phyloP scores from a whole-genome alignment of 441 rosid genomes.

The Omphalea diandra region DNA sequence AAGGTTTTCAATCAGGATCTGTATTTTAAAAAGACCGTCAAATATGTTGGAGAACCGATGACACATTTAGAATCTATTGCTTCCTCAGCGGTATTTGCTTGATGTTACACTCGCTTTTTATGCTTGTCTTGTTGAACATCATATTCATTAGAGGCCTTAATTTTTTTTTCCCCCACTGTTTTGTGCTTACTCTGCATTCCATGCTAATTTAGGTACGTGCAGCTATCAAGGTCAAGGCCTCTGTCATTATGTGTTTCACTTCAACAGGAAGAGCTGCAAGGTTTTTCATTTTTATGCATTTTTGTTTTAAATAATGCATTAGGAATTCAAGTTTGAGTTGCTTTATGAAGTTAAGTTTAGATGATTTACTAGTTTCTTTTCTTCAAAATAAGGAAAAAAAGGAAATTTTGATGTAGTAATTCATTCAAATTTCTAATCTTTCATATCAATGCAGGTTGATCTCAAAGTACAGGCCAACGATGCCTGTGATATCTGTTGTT shows the following conservation, averaged over 20 bases:
- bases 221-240: slow-evolving; percentile 94
- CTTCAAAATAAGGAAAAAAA: not conserved
- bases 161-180: not conserved
- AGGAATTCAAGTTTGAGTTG: not conserved
- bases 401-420: not conserved
- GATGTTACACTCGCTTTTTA: not conserved
- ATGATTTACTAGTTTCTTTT: not conserved
- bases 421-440: not conserved
- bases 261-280: slow-evolving; percentile 88
- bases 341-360: not conserved
- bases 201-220: slow-evolving; percentile 65
- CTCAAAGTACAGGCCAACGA: slow-evolving; percentile 77
- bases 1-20: slow-evolving; percentile 95
- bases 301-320: not conserved
- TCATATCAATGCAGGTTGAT: slow-evolving; percentile 50
- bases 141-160: not conserved
- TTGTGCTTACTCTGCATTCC: slow-evolving; percentile 37
- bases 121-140: slow-evolving; percentile 19
- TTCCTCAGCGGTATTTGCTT: slow-evolving; percentile 81
- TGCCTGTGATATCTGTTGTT: slow-evolving; percentile 82
- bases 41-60: slow-evolving; percentile 97
- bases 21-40: slow-evolving; percentile 88
- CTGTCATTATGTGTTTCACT: slow-evolving; percentile 78
- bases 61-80: slow-evolving; percentile 94
- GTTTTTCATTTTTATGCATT: slow-evolving; percentile 29